phyloP scores from a whole-genome alignment of 2,329 filamentous ascomycete species.

The Parafenestella ontariensis region DNA sequence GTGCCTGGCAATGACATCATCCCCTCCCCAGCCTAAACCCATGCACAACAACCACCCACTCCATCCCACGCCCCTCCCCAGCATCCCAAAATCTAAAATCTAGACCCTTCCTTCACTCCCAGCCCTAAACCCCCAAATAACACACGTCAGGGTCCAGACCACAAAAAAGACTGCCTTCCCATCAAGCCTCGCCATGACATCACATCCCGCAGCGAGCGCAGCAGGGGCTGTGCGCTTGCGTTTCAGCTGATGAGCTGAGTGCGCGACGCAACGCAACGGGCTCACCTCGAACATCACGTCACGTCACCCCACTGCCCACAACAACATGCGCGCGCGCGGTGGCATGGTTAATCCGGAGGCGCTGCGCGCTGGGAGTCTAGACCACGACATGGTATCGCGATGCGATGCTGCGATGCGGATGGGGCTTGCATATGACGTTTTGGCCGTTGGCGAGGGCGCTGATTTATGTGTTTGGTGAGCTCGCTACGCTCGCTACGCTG shows the following conservation, averaged over 20 bases:
- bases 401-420: slow-evolving; percentile 4
- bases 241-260: slow-evolving; percentile 17
- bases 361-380: neutral
- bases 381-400: neutral
- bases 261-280: slow-evolving; percentile 5
- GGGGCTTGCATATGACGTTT: neutral
- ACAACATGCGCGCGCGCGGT: neutral
- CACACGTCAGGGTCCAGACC: neutral
- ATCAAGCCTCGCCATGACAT: slow-evolving; percentile 17
- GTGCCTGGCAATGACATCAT: neutral
- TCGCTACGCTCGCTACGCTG: neutral
- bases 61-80: neutral
- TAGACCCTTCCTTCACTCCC: slow-evolving; percentile 7
- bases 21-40: neutral
- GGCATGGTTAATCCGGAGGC: neutral
- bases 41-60: neutral
- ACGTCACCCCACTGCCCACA: neutral
- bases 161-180: too few relatives aligned
- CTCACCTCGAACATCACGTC: neutral
- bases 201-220: too few relatives aligned
- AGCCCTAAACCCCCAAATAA: neutral
- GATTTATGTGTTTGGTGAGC: neutral
- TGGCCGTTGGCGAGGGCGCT: neutral
- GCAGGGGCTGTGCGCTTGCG: slow-evolving; percentile 1
- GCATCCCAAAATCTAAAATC: slow-evolving; percentile 5